Evolutionary conservation across 768 basidiomycete genomes (phyloP).

Genomic region (Trametes coccinea): DNA sequence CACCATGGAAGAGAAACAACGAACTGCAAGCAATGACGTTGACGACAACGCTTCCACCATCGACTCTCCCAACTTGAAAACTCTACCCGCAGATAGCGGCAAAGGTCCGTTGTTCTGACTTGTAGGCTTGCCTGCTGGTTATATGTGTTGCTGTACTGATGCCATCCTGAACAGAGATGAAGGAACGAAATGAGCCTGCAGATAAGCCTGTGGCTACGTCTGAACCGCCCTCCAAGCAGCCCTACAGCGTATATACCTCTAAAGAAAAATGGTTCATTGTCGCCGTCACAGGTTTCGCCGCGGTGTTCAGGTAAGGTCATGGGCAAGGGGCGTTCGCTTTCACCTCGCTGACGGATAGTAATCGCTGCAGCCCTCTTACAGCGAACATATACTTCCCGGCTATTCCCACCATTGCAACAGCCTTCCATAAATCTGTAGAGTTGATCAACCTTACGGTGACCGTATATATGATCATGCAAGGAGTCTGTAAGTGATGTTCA

Average conservation of each 20-base stretch:
- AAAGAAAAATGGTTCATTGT: conserved; percentile 74
- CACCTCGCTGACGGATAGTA: neutral
- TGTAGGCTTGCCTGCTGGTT: neutral
- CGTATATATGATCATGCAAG: conserved; percentile 72
- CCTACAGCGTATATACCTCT: conserved; percentile 50
- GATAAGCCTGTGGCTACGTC: neutral
- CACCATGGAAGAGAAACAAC: neutral
- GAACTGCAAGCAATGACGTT: neutral
- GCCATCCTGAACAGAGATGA: neutral
- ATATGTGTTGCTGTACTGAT: neutral
- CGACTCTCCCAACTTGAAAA: neutral
- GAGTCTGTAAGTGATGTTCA: conserved; percentile 45
- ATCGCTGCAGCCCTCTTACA: conserved; percentile 41
- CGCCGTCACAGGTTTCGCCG: conserved; percentile 54
- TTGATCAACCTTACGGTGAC: conserved; percentile 81
- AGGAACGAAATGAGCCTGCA: neutral
- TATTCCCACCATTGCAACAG: conserved; percentile 64
- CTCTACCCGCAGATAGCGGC: neutral
- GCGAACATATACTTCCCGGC: conserved; percentile 81
- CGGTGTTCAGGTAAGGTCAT: conserved; percentile 55
- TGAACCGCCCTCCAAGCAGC: conserved; percentile 7
- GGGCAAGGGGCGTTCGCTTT: too few species aligned
- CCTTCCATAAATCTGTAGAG: conserved; percentile 66
- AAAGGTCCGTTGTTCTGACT: neutral
- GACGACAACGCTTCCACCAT: conserved; percentile 2